Evolutionary conservation across 805 yeast genomes (phyloP), one percentile per base, ranked within the genome.

Genomic region (Yarrowia hollandica): DNA sequence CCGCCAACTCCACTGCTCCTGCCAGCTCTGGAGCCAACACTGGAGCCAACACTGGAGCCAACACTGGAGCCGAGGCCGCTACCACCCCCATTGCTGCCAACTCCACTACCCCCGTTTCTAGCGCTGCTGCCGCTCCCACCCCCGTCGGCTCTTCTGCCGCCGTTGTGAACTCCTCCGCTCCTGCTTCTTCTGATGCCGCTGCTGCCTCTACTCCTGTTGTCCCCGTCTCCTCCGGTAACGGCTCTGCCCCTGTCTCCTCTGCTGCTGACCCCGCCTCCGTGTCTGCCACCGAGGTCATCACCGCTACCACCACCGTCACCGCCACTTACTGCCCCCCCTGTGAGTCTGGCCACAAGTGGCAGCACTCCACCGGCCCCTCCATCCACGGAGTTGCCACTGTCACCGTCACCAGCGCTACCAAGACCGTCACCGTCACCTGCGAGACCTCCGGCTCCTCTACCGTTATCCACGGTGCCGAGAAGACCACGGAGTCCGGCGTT

Each of bases 361-460:
- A 25, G 23, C 33, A 25, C 33, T 33, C 48, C n/a, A 41, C 48
- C 12, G 48, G 48, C 23, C 12, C 48, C 9, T 25, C 48, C 9
- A 16, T 41, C 6, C 16, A 6, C 23, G 48, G 48, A 0, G 48
- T 41, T 12, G 23, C 23, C 22, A 41, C 48, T 26, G 48, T 41
- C 8, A 41, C 48, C 7, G 48, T 41, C 16, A 41, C 48, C 15
- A 6, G 12, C 12, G 48, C 48, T 4, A 25, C 48, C 48, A 41
- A 41, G 48, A 41, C 48, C n/a, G 48, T 41, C 22, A 41, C 48
- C 33, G 48, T 41, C 33, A 41, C 33, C 22, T 41, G 48, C 22
- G 48, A 41, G 48, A 41, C 48, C 15, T 41, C 48, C 21, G 48
- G 48, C 22, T 3, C 48, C 15, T 16, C 16, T 16, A 41, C 48